Evolutionary conservation across 1,139 yeast genomes (phyloP).

Genomic region (Meyerozyma carpophila): DNA sequence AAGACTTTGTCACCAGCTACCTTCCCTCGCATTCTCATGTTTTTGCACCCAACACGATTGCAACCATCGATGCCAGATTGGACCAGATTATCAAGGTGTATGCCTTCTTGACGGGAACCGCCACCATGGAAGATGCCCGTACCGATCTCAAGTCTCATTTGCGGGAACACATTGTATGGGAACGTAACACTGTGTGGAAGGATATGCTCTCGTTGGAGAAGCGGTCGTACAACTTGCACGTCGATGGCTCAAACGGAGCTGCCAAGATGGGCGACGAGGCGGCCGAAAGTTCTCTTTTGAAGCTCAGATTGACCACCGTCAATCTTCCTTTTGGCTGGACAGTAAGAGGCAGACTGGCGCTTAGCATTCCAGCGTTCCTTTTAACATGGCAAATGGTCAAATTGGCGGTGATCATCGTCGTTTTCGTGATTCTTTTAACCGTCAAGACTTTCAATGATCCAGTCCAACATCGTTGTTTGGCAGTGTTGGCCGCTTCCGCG

Average conservation of each 20-base stretch:
- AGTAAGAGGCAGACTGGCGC: slow-evolving; percentile 13
- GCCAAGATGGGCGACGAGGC: slow-evolving; percentile 32
- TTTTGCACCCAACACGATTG: slow-evolving; percentile 42
- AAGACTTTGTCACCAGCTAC: slow-evolving; percentile 44
- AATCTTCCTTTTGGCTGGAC: slow-evolving; percentile 14
- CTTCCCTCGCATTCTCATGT: slow-evolving; percentile 38
- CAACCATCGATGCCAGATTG: slow-evolving; percentile 41
- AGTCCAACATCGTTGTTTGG: slow-evolving; percentile 73
- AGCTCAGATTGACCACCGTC: slow-evolving; percentile 17
- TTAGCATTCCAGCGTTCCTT: slow-evolving; percentile 24
- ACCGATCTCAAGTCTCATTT: slow-evolving; percentile 69
- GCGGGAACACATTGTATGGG: slow-evolving; percentile 94
- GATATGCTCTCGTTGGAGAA: slow-evolving; percentile 90
- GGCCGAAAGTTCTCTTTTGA: slow-evolving; percentile 18
- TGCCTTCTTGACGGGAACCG: slow-evolving; percentile 33
- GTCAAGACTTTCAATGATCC: slow-evolving; percentile 60
- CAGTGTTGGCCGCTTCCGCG: slow-evolving; percentile 73
- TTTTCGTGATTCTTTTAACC: slow-evolving; percentile 45
- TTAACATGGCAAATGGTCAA: slow-evolving; percentile 38
- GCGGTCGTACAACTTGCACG: slow-evolving; percentile 34
- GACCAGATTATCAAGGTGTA: slow-evolving; percentile 48
- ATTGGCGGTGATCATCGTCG: slow-evolving; percentile 35
- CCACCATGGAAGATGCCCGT: slow-evolving; percentile 45
- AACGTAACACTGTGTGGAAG: slow-evolving; percentile 94
- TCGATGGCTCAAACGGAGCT: slow-evolving; percentile 22